A percentile compares a stretch with the other conserved stretches of the same genome.
These are phyloP conservation scores for Cicer cuneatum DNA, from an alignment of 306 rosid genomes.

Conservation along the genomic window DNA sequence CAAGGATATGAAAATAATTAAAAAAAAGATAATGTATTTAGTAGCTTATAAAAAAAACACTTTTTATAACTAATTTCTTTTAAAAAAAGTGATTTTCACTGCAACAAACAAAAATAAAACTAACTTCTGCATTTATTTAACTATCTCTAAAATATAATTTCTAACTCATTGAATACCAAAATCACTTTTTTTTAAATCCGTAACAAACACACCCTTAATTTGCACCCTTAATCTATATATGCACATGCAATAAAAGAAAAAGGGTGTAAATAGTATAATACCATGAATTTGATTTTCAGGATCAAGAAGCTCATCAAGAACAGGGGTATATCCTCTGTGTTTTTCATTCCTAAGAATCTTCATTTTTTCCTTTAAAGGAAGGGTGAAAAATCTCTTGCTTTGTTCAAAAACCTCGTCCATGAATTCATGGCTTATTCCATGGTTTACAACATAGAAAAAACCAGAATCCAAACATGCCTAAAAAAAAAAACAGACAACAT, in stretches of 20 bases:
- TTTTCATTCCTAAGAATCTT: conserved; percentile 82
- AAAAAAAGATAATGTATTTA: too few species aligned
- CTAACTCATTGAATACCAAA: too few species aligned
- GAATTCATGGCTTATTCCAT: conserved; percentile 69
- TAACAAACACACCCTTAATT: too few species aligned
- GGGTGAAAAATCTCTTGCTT: conserved; percentile 66
- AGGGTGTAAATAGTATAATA: conserved; percentile 22
- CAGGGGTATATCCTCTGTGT: conserved; percentile 87
- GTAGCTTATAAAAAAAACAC: too few species aligned
- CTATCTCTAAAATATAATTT: too few species aligned
- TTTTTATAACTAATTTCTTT: too few species aligned
- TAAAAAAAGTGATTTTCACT: too few species aligned
- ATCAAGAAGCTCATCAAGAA: conserved; percentile 80
- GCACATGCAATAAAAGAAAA: conserved; percentile 38
- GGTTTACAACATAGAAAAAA: conserved; percentile 89
- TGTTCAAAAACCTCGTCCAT: conserved; percentile 79
- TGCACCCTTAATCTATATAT: not conserved
- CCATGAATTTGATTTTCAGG: conserved; percentile 76
- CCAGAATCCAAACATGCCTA: conserved; percentile 97
- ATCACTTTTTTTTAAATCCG: too few species aligned
- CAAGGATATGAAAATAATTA: too few species aligned
- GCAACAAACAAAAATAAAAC: too few species aligned
- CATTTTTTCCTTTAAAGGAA: conserved; percentile 69
- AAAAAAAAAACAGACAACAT: not conserved
- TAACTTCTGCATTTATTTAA: too few species aligned